Evolutionary conservation across 352 stramenopile genomes (phyloP).

Genomic region (Blastocystis sp.): DNA sequence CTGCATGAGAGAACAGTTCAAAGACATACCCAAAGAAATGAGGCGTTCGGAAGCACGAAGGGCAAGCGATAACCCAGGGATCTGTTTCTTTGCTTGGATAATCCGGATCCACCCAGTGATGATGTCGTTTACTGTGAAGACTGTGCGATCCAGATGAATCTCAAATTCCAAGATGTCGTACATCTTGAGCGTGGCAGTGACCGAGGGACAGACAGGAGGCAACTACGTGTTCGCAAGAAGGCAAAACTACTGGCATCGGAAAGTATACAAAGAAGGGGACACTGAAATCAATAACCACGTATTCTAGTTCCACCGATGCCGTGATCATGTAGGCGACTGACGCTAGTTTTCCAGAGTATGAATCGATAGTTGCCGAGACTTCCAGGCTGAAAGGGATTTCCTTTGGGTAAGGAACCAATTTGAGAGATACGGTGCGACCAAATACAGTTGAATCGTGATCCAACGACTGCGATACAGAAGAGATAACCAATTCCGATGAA

Average conservation of each 20-base stretch:
- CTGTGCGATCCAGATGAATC: not conserved
- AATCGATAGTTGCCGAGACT: not conserved
- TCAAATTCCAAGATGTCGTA: not conserved
- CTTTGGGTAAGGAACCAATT: not conserved
- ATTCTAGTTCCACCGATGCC: too few relatives aligned
- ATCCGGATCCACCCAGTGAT: not conserved
- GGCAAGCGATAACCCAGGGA: not conserved
- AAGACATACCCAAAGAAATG: not conserved
- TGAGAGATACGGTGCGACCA: not conserved
- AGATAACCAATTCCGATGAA: too few relatives aligned
- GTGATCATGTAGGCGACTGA: not conserved
- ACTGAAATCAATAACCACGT: too few relatives aligned
- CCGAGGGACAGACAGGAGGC: not conserved
- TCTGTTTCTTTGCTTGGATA: not conserved
- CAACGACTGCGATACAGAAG: too few relatives aligned
- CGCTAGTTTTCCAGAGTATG: not conserved
- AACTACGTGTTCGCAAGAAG: not conserved
- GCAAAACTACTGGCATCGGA: not conserved
- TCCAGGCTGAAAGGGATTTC: not conserved
- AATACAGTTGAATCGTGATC: not conserved
- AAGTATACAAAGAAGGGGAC: not conserved
- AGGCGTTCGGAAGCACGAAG: not conserved
- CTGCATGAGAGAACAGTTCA: not conserved
- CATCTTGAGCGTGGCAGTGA: not conserved
- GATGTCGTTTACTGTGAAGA: constrained; percentile 2